Conservation (phyloP, 1,284 basidiomycete genomes). For the Tylopilus orsonianus region DNA sequence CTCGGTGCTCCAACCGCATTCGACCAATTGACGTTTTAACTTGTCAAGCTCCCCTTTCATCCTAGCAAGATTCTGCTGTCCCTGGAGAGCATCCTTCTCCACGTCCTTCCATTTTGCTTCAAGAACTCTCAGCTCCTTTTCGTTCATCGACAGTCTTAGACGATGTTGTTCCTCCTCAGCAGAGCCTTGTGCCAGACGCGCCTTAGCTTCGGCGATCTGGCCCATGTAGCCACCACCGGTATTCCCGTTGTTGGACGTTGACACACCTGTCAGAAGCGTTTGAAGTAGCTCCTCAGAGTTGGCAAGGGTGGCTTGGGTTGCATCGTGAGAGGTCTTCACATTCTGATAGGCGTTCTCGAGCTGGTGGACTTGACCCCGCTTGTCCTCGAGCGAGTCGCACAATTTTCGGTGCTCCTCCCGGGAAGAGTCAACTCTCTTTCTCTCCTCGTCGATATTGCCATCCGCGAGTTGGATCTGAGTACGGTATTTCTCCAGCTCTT, state of each 20-base stretch:
- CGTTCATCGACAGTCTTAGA: constrained; percentile 75
- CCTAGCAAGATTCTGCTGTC: constrained; percentile 64
- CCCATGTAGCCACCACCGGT: constrained; percentile 92
- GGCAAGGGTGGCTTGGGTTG: constrained; percentile 61
- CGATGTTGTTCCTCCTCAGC: constrained; percentile 88
- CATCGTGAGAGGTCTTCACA: constrained; percentile 74
- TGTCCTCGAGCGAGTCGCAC: constrained; percentile 48
- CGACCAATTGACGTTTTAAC: constrained; percentile 53
- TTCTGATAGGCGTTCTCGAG: constrained; percentile 64
- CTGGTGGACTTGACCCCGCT: constrained; percentile 58
- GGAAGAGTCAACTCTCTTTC: constrained; percentile 57
- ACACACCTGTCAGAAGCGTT: constrained; percentile 90
- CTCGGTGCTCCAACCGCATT: constrained; percentile 79
- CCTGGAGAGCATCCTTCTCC: constrained; percentile 78
- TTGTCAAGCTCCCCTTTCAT: constrained; percentile 64
- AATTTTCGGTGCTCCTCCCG: constrained; percentile 65
- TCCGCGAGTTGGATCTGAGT: constrained; percentile 88
- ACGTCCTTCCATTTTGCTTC: constrained; percentile 84
- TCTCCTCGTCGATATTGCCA: constrained; percentile 80
- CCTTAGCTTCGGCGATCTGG: constrained; percentile 88
- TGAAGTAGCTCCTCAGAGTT: constrained; percentile 94
- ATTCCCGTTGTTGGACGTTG: constrained; percentile 58
- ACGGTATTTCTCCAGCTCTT: constrained; percentile 82
- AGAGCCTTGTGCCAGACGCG: constrained; percentile 70
- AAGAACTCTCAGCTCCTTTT: constrained; percentile 80